phyloP scores from a whole-genome alignment of 139 green algal genomes.

The Picochlorum sp. region DNA sequence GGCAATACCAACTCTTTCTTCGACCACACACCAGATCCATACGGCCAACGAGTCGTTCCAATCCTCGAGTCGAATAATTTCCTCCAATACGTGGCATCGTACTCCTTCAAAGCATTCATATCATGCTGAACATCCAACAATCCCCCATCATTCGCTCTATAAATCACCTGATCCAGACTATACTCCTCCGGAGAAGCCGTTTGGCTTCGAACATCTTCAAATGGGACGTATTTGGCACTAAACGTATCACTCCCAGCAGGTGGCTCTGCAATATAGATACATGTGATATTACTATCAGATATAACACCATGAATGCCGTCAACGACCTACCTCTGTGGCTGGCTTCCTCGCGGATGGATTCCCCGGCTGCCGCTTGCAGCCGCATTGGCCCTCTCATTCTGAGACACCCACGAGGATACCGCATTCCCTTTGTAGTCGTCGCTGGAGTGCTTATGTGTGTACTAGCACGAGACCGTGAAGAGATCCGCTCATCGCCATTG shows the following conservation, averaged over 20 bases:
- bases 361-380: conserved; percentile 2
- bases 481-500: too few relatives aligned
- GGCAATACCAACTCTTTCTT: conserved; percentile 99
- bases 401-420: neutral
- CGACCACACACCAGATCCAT: conserved; percentile 96
- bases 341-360: neutral
- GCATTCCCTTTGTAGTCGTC: neutral
- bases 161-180: conserved; percentile 89
- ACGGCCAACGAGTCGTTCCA: conserved; percentile 90
- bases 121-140: conserved; percentile 96
- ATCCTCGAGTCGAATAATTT: conserved; percentile 84
- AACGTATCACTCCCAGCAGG: conserved; percentile 36
- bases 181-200: conserved; percentile 65
- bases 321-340: neutral
- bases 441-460: neutral
- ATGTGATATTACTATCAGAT: too few relatives aligned
- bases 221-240: conserved; percentile 88
- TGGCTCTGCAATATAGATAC: conserved; percentile 5
- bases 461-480: neutral
- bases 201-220: conserved; percentile 55
- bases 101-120: conserved; percentile 82
- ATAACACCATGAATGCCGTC: neutral
- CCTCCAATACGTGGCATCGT: conserved; percentile 89
- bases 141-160: conserved; percentile 62
- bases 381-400: neutral